phyloP scores from a whole-genome alignment of 257 asterid species.

The Scutellaria minor region DNA sequence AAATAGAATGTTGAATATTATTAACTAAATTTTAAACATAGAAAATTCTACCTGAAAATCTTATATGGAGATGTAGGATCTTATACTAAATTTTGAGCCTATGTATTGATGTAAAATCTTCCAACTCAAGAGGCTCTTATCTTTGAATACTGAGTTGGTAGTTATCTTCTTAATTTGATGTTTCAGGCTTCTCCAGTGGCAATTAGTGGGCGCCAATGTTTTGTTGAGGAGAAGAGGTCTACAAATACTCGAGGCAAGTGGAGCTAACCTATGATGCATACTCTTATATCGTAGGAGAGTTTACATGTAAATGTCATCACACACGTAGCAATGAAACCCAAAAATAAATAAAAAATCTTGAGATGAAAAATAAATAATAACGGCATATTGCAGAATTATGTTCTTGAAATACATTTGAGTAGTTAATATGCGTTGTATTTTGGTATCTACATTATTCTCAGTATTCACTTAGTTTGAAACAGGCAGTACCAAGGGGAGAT shows the following conservation, averaged over 20 bases:
- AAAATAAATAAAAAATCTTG: too few relatives aligned
- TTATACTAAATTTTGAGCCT: neutral
- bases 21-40: too few relatives aligned
- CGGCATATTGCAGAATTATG: too few relatives aligned
- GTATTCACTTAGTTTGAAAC: constrained; percentile 17
- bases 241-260: constrained; percentile 80
- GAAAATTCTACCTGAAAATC: too few relatives aligned
- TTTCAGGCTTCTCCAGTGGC: constrained; percentile 81
- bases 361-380: too few relatives aligned
- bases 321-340: too few relatives aligned
- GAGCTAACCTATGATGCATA: neutral
- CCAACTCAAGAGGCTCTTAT: neutral
- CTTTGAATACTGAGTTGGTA: neutral
- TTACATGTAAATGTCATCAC: too few relatives aligned
- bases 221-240: constrained; percentile 91
- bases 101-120: neutral
- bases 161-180: constrained; percentile 8
- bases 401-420: too few relatives aligned
- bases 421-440: neutral
- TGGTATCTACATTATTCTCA: neutral
- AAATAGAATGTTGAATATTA: too few relatives aligned
- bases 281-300: neutral
- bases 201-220: constrained; percentile 68
- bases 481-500: constrained; percentile 70
- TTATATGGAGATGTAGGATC: too few relatives aligned